Base-by-base conservation (phyloP, 2,329 filamentous ascomycete species). In the Lachnellula cervina region DNA sequence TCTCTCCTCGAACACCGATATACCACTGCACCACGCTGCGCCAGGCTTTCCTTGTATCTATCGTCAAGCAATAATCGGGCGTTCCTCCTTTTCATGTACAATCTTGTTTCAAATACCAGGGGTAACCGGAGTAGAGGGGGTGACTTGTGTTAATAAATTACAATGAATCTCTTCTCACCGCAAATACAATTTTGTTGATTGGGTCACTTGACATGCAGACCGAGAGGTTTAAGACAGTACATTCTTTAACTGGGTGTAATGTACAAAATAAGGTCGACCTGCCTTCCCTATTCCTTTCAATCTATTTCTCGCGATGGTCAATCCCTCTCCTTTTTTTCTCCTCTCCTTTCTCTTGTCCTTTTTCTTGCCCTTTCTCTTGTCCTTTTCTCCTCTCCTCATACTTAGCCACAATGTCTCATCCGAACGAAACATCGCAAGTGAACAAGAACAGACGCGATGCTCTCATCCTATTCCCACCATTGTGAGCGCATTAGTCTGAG, bases 121-220 rank as follows among this genome's bases (percentile, higher is more conserved):
- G 34, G 28, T 14, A 17, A 23, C 19, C 16, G 21, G 34, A 23
- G 48, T 16, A 23, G 28, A 28, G 34, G 34, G 14, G 9, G 17
- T 23, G 21, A 13, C 25, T 11, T 40, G 19, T 50, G 48, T 23
- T 19, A 38, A 40, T 28, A 25, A 37, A 25, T 49, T 23, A 25
- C 9, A 50, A 50, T 50, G 32, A 50, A 50, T 40, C 48, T 50
- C 48, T 25, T 38, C 48, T 50, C 48, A 40, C 48, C 25, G 23
- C 19, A 16, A 40, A 17, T 32, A 11, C 9, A 32, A 9, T 32
- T 11, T 3, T 32, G 8, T 32, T 32, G 9, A 9, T 32, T 9
- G 28, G 11, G 9, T 32, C 28, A 32, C 28, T 32, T 32, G 9
- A 11, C 9, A 13, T 32, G 28, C 9, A 32, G 28, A 11, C 9